These are phyloP conservation scores for Trichoderma asperelloides DNA, from an alignment of 495 filamentous ascomycete species.

Conservation along the genomic window DNA sequence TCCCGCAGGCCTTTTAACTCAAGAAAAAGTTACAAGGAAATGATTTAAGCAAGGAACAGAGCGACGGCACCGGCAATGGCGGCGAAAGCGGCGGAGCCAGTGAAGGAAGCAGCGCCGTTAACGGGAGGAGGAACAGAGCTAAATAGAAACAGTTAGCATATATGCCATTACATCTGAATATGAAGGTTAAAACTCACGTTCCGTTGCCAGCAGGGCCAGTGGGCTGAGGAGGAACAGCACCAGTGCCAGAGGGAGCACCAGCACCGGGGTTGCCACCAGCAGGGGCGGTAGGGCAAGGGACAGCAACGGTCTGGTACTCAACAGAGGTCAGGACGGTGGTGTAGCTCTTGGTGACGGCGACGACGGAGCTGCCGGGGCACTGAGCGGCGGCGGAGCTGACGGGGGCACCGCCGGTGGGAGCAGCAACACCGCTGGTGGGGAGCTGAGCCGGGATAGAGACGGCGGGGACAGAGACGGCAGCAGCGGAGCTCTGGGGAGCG, in stretches of 20 bases:
- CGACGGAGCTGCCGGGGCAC: constrained; percentile 29
- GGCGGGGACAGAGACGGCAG: constrained; percentile 8
- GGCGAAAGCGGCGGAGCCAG: constrained; percentile 36
- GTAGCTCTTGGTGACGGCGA: constrained; percentile 32
- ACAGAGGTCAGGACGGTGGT: constrained; percentile 44
- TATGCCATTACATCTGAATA: constrained; percentile 3
- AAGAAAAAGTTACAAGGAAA: constrained; percentile 16
- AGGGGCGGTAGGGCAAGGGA: constrained; percentile 27
- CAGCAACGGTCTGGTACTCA: constrained; percentile 42
- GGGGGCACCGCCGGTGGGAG: constrained; percentile 10
- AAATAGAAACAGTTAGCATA: constrained; percentile 15
- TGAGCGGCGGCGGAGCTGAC: constrained; percentile 19
- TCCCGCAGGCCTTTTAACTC: constrained; percentile 18
- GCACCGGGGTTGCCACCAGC: constrained; percentile 12
- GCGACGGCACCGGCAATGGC: constrained; percentile 44
- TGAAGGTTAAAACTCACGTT: constrained; percentile 14
- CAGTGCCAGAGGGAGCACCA: constrained; percentile 21
- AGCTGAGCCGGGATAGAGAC: constrained; percentile 16
- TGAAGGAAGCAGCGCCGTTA: constrained; percentile 35
- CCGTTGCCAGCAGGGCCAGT: constrained; percentile 18
- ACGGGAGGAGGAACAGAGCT: constrained; percentile 27
- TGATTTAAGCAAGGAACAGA: constrained; percentile 42
- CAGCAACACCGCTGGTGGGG: not conserved
- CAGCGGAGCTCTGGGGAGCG: constrained; percentile 18
- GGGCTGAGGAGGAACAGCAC: constrained; percentile 15